Conservation (phyloP, 2,329 filamentous ascomycete genomes). For the Coleophoma cylindrospora region DNA sequence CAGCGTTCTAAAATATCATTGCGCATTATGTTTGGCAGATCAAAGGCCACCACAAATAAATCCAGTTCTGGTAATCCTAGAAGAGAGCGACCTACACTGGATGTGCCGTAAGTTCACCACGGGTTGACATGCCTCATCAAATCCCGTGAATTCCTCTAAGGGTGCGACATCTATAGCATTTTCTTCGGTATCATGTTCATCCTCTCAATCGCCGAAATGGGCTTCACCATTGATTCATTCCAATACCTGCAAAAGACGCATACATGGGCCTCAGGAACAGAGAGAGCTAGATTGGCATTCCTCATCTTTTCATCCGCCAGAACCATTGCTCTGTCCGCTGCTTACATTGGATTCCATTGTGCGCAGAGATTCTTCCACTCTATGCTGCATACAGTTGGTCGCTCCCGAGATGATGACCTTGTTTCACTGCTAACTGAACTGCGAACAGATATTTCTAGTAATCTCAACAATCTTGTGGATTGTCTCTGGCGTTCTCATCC, state of each 20-base stretch:
- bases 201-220: conserved; percentile 11
- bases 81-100: background rate
- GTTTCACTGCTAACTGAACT: no score
- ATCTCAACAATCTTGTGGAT: conserved; percentile 13
- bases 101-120: conserved; percentile 4
- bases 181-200: conserved; percentile 16
- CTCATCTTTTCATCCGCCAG: conserved; percentile 10
- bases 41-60: background rate
- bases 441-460: conserved; percentile 7
- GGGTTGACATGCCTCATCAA: background rate
- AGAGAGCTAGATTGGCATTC: conserved; percentile 8
- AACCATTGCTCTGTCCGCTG: conserved; percentile 10
- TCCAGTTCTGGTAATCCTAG: background rate
- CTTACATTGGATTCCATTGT: conserved; percentile 12
- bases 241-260: conserved; percentile 14
- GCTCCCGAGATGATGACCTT: background rate
- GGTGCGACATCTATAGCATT: conserved; percentile 1
- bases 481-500: conserved; percentile 12
- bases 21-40: conserved; percentile 4
- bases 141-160: background rate
- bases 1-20: no score
- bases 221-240: conserved; percentile 13
- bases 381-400: conserved; percentile 11
- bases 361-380: conserved; percentile 11
- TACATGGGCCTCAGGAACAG: conserved; percentile 9